Base-by-base conservation (phyloP, 805 yeast species). In the Lipomyces starkeyi region DNA sequence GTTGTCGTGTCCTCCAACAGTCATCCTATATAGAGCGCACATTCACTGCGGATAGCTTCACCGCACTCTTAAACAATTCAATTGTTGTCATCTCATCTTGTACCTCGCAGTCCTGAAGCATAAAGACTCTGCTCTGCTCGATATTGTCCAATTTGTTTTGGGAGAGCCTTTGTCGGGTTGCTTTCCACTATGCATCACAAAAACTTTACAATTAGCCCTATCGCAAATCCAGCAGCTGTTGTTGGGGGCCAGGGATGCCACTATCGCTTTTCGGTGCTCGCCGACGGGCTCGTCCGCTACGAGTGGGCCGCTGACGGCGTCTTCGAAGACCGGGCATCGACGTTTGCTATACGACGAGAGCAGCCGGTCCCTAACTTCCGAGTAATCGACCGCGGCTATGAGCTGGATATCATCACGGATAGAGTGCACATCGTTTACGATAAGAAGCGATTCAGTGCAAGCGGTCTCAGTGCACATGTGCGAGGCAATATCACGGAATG, bases 241-340 rank as follows among this genome's bases (percentile, higher is more conserved):
- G 56, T 52, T 52, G 56, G 56, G 22, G 56, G 56, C 56, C 56
- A 22, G 29, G 56, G 56, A 52, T 52, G 56, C 32, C 27, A 52
- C 32, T 52, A 52, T 52, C 56, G 56, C 29, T 52, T 52, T 20
- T 20, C 56, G 27, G 56, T 52, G 14, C 56, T 52, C 56, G 56
- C 56, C 29, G 56, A 52, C 29, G 56, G 56, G 29, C 56, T 52
- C 29, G 17, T 52, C 25, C 56, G 56, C 13, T 52, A 52, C 29
- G 56, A 52, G 29, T 52, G 56, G 56, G 56, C 32, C 4, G 56
- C 56, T 52, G 56, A 52, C 56, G 56, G 56, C 56, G 25, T 52
- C 56, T 52, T 52, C 29, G 56, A 52, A 52, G 56, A 52, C 29
- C 56, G 56, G 2, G 56, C 56, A n/a, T 52, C 56, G 14, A 52